Base-by-base conservation (phyloP, 1,284 basidiomycete species). In the Erythrobasidium hasegawianum region DNA sequence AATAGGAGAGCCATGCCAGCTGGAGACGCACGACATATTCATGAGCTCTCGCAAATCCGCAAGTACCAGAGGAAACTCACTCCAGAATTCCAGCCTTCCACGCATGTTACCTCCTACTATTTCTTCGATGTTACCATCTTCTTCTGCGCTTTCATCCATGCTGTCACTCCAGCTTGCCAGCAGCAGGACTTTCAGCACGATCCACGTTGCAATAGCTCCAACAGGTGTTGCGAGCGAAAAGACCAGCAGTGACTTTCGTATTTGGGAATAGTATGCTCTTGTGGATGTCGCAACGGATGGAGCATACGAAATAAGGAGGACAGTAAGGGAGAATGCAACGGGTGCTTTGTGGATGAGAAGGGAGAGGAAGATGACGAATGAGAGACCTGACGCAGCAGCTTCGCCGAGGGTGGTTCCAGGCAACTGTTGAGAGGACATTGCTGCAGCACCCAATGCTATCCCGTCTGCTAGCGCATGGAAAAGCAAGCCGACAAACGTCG, bases 401-500 rank as follows among this genome's bases (percentile, higher is more conserved):
- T 38, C 45, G 22, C 39, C 40, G 4, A 60, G 29, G 2, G 67
- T 78, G 1, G 55, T 55, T 8, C 43, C 43, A 24, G 43, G 43
- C 8, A 47, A 14, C 14, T 47, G 71, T 49, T 10, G 71, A 22
- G 11, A 70, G 59, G 43, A 70, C 69, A 47, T 47, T 24, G 78
- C 76, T 49, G 80, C 80, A 2, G 90, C 88, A 27, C 92, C 93
- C 52, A 97, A 79, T 1, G 90, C 90, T 64, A 95, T 85, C 1
- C 93, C 93, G 77, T 97, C 93, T 0, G 91, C 88, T 33, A 92
- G 80, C 1, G 87, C 89, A 75, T 96, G 93, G 41, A 92, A 83
- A 39, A 90, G 82, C 50, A 96, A 79, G 0, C 92, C 93, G 4
- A 95, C 77, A 0, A 90, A 90, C 41, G 93, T 81, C 50, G 89